Evolutionary conservation across 345 rosid genomes (phyloP).

Genomic region (Corchorus capsularis): DNA sequence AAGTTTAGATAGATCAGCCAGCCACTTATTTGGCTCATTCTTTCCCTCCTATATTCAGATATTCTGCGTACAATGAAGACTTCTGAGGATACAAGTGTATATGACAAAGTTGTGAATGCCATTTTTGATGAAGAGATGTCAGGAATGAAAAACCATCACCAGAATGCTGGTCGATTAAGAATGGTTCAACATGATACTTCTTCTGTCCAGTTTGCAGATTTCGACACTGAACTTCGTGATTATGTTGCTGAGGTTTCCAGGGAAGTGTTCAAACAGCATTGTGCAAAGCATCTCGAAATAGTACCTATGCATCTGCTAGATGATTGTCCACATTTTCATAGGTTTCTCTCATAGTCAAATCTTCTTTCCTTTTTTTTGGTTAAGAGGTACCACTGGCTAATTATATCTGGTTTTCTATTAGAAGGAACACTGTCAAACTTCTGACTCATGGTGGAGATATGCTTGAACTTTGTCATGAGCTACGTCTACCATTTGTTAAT

Average conservation of each 20-base stretch:
- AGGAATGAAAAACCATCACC: constrained; percentile 53
- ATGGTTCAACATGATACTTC: constrained; percentile 42
- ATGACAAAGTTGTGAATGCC: constrained; percentile 82
- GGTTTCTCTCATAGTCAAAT: constrained; percentile 39
- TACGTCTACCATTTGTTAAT: constrained; percentile 78
- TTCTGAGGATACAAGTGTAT: constrained; percentile 82
- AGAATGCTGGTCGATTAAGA: constrained; percentile 39
- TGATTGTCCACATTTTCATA: constrained; percentile 58
- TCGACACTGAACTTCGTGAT: constrained; percentile 79
- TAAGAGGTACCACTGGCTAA: constrained; percentile 25
- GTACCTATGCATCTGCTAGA: constrained; percentile 66
- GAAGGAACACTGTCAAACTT: constrained; percentile 88
- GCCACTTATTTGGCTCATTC: constrained; percentile 21
- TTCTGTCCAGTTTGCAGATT: constrained; percentile 56
- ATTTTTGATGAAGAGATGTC: constrained; percentile 76
- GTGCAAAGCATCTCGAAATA: constrained; percentile 85
- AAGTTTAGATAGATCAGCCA: neutral
- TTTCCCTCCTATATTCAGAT: constrained; percentile 52
- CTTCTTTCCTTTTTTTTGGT: neutral
- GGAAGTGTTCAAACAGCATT: constrained; percentile 80
- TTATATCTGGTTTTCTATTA: constrained; percentile 32
- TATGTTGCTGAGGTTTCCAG: constrained; percentile 69
- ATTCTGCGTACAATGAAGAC: constrained; percentile 78
- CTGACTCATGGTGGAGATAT: constrained; percentile 89
- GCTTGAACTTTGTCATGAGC: constrained; percentile 89